Evolutionary conservation across 2,329 filamentous ascomycete species (phyloP), one percentile per base, ranked within the genome.

Genomic region (Lanzia echinophila): DNA sequence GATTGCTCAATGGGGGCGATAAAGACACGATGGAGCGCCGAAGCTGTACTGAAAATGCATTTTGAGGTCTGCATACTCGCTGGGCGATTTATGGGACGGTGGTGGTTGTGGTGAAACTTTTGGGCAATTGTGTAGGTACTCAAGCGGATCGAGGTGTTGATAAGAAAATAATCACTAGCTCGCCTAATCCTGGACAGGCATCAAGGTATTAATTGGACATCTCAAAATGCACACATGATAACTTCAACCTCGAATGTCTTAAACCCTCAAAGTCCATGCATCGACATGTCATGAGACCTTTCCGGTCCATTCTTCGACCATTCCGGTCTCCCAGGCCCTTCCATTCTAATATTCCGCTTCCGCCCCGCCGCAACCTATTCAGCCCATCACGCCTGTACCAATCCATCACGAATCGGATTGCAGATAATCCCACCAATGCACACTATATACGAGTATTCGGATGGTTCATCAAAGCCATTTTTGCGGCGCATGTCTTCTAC

Each of bases 401-500:
- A 24, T 54, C 22, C 19, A n/a, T 53, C 22, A 48, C 44, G 11
- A 43, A 42, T 8, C 58, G 46, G 20, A 59, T 63, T 54, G 53
- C 53, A 11, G 56, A 58, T 36, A 64, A 65, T 32, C 69, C 70
- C 47, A 58, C 24, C 24, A 28, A 28, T 28, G 24, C 24, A 28
- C 24, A 28, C 8, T 28, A 28, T 8, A 28, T 75, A 50, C 74
- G 74, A 60, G 63, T 78, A 50, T 59, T 72, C 44, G 63, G 77
- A 57, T 69, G 73, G 56, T 71, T 74, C 17, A 60, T 75, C 57
- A 76, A 81, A 62, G 71, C 72, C 53, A 64, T 78, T 38, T 71
- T 74, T 49, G 63, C 75, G 42, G 65, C 68, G 24, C 81, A 84
- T 66, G 67, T 82, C n/a, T 66, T 77, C 56, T 70, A 67, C 65